phyloP scores from a whole-genome alignment of 2,329 filamentous ascomycete species.

The Corinectria fuckeliana region DNA sequence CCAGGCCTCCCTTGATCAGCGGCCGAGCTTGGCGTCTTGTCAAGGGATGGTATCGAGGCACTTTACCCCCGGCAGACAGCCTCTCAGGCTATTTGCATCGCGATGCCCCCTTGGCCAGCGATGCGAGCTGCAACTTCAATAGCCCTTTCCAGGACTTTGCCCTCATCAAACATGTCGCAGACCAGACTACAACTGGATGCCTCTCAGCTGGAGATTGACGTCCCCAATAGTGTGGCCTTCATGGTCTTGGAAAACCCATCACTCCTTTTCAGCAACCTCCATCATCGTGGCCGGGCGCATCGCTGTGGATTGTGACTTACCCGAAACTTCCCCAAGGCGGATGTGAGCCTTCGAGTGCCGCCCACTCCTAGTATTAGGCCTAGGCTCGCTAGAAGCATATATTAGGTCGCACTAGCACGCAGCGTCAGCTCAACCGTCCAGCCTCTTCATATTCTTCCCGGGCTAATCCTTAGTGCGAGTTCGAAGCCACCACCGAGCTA shows the following conservation, averaged over 20 bases:
- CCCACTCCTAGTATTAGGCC: conserved; percentile 48
- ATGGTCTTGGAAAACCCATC: too few species aligned
- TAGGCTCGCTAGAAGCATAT: conserved; percentile 43
- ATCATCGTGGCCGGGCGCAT: background rate
- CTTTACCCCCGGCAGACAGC: conserved; percentile 40
- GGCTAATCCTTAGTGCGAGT: conserved; percentile 49
- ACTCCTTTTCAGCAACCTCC: too few species aligned
- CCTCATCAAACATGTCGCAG: background rate
- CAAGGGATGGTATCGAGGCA: background rate
- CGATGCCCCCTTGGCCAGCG: conserved; percentile 10
- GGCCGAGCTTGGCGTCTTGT: too few species aligned
- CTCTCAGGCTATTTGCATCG: conserved; percentile 39
- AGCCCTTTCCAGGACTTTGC: background rate
- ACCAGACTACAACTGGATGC: background rate
- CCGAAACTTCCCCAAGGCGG: conserved; percentile 45
- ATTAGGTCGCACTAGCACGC: conserved; percentile 44
- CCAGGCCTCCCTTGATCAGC: conserved; percentile 24
- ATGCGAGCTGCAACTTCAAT: background rate
- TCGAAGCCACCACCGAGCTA: conserved; percentile 55
- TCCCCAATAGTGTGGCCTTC: background rate
- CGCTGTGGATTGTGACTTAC: conserved; percentile 30
- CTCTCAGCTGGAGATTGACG: background rate
- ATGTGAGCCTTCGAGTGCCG: conserved; percentile 45
- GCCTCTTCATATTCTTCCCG: background rate
- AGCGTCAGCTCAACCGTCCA: background rate